These are phyloP conservation scores for Funneliformis mosseae DNA, from an alignment of 192 early-diverging fungal species.

Conservation along the genomic window DNA sequence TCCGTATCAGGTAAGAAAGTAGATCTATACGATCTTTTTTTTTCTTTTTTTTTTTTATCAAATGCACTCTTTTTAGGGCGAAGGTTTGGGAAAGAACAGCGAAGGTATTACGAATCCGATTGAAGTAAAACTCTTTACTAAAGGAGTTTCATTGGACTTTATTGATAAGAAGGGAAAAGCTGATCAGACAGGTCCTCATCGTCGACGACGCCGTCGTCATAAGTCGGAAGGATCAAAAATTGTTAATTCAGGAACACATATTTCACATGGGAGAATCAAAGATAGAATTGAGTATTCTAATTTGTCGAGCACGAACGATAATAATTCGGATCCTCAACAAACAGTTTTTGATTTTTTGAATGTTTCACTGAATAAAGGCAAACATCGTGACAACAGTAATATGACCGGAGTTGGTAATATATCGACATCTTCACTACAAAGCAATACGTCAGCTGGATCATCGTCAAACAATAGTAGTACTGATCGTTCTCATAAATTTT, in stretches of 20 bases:
- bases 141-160: conserved; percentile 20
- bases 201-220: neutral
- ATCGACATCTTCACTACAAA: neutral
- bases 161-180: neutral
- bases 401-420: too few species aligned
- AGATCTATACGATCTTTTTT: neutral
- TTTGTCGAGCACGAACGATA: neutral
- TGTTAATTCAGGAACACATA: neutral
- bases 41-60: neutral
- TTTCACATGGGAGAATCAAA: too few species aligned
- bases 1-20: neutral
- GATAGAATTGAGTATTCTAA: neutral
- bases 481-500: neutral
- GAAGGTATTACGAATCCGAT: conserved; percentile 24
- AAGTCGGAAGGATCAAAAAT: neutral
- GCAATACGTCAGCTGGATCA: neutral
- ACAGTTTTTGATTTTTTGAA: conserved; percentile 26
- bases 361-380: conserved; percentile 4
- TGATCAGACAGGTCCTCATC: neutral
- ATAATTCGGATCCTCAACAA: conserved; percentile 2
- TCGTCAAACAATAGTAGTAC: neutral
- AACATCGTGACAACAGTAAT: neutral
- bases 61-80: neutral
- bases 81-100: conserved; percentile 21
- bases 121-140: conserved; percentile 5